Conservation (phyloP, 345 rosid species). For the Salix suchowensis region DNA sequence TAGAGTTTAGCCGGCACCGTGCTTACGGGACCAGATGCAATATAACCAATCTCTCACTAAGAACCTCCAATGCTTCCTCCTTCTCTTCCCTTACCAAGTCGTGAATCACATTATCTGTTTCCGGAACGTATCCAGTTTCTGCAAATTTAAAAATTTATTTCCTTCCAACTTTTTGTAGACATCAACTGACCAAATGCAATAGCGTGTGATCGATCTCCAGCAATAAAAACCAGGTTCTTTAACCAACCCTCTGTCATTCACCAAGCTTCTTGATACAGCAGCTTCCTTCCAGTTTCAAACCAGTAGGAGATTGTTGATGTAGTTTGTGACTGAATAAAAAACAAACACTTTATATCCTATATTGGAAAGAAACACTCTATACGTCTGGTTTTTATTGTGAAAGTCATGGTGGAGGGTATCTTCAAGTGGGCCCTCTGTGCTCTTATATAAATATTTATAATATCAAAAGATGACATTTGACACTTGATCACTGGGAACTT, state of each 20-base stretch:
- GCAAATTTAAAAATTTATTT: slow-evolving; percentile 9
- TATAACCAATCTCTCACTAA: slow-evolving; percentile 7
- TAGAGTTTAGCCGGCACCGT: slow-evolving; percentile 5
- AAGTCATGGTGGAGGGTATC: no score
- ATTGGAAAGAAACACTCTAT: no score
- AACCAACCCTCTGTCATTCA: slow-evolving; percentile 11
- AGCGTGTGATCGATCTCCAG: slow-evolving; percentile 20
- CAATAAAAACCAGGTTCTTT: slow-evolving; percentile 23
- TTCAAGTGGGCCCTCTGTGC: no score
- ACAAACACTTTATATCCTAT: no score
- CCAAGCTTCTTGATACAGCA: slow-evolving; percentile 13
- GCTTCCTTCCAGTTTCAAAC: slow-evolving; percentile 27
- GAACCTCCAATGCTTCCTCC: background rate
- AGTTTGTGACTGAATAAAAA: no score
- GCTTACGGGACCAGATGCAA: slow-evolving; percentile 11
- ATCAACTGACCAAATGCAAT: background rate
- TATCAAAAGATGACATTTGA: no score
- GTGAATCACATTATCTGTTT: background rate
- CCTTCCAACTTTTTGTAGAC: slow-evolving; percentile 8
- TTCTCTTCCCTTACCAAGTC: no score
- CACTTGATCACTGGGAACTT: no score
- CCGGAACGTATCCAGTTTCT: slow-evolving; percentile 15
- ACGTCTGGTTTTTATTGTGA: no score
- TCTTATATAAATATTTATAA: no score
- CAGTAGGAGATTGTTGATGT: no score